Base-by-base conservation (phyloP, 352 stramenopile genomes). In the Pilasporangium apinafurcum region DNA sequence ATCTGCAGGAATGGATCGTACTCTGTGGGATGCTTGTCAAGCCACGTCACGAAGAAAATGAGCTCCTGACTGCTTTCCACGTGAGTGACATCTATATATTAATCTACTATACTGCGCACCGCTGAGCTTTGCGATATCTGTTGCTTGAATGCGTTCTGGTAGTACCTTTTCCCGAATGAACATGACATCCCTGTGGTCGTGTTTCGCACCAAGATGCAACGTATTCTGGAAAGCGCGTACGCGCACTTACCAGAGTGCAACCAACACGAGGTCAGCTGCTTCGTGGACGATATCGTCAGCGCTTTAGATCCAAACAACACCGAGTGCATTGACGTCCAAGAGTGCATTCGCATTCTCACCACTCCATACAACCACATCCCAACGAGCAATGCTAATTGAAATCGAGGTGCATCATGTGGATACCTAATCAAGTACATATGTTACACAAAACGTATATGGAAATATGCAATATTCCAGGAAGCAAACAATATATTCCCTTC, bases 131-230 rank as follows among this genome's bases (percentile, higher is more conserved):
- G n/a, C n/a, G n/a, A n/a, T n/a, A n/a, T n/a, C n/a, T n/a, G n/a
- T n/a, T n/a, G n/a, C n/a, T n/a, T n/a, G n/a, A n/a, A n/a, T n/a
- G n/a, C n/a, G 17, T 51, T n/a, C 21, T 33, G 5, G n/a, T 36
- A 84, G 68, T 81, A 54, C 22, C 48, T 83, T 12, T 83, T 85
- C 45, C 66, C 66, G 4, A 83, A 79, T 28, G 68, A 85, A 22
- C 52, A 81, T 35, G 68, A 81, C 30, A 74, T 79, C 13, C 66
- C 68, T 2, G 69, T 83, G 4, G 54, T 79, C 16, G 59, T 83
- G 14, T 83, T 85, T 42, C 68, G 72, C 33, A 83, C 66, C 26
- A 85, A 85, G 48, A 83, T 85, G 68, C 68, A 85, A 40, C 68
- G 69, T 20, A 64, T 81, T 17, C 65, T 83, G 4, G 64, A 83